These are phyloP conservation scores for Chaetomium tenue DNA, from an alignment of 495 filamentous ascomycete species.

Conservation along the genomic window DNA sequence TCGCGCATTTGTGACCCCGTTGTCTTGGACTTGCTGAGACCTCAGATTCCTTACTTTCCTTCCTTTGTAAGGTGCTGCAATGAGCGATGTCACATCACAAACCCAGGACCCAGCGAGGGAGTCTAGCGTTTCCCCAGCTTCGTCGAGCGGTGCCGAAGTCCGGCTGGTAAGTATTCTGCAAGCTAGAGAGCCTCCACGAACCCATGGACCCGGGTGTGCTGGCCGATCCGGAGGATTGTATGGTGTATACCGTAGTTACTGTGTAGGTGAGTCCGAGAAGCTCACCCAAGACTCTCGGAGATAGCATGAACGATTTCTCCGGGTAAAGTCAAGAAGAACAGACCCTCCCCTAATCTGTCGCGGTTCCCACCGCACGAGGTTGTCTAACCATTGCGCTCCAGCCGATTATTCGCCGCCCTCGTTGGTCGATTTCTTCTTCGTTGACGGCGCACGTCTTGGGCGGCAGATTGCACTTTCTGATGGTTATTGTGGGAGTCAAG, in stretches of 20 bases:
- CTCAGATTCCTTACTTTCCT: background rate
- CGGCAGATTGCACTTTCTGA: too few species aligned
- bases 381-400: background rate
- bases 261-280: background rate
- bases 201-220: background rate
- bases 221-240: background rate
- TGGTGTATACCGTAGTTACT: background rate
- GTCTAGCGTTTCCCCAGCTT: background rate
- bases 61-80: background rate
- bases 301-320: background rate
- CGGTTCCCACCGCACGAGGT: background rate
- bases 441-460: too few species aligned
- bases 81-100: conserved; percentile 10
- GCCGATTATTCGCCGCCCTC: background rate
- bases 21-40: background rate
- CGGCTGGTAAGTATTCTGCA: background rate
- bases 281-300: background rate
- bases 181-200: background rate
- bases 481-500: too few species aligned
- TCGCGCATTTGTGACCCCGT: background rate
- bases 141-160: background rate
- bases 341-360: background rate
- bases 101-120: background rate
- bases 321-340: background rate
- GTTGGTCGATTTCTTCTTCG: background rate